These are phyloP conservation scores for Mycena indigotica DNA, from an alignment of 768 basidiomycete genomes.

Conservation along the genomic window DNA sequence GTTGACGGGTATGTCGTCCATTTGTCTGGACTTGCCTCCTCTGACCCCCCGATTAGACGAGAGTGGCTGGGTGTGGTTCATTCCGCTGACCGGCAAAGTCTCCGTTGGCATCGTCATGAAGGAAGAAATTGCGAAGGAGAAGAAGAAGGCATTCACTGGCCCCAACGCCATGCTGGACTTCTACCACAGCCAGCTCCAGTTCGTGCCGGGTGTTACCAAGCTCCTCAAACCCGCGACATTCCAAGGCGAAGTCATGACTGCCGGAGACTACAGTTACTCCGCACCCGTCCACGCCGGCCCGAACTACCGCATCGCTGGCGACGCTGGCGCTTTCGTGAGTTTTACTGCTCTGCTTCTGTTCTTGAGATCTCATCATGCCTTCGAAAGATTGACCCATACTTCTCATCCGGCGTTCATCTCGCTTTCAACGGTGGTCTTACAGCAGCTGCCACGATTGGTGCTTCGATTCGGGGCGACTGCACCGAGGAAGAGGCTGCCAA, in stretches of 20 bases:
- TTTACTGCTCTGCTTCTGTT: slow-evolving; percentile 31
- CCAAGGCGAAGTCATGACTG: slow-evolving; percentile 28
- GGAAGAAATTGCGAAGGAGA: slow-evolving; percentile 36
- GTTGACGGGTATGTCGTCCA: slow-evolving; percentile 43
- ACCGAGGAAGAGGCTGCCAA: slow-evolving; percentile 22
- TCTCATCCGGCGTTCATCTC: slow-evolving; percentile 54
- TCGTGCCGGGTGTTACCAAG: slow-evolving; percentile 26
- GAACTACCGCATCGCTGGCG: slow-evolving; percentile 35
- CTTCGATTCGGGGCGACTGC: slow-evolving; percentile 23
- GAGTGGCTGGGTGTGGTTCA: slow-evolving; percentile 59
- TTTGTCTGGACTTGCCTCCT: neutral
- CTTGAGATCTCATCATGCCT: slow-evolving; percentile 29
- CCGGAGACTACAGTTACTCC: slow-evolving; percentile 41
- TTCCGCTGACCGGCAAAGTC: slow-evolving; percentile 51
- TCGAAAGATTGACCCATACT: slow-evolving; percentile 56
- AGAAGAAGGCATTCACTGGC: slow-evolving; percentile 26
- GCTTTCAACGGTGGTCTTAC: slow-evolving; percentile 42
- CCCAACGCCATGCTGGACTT: slow-evolving; percentile 25
- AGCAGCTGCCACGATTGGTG: slow-evolving; percentile 34
- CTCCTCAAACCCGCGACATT: slow-evolving; percentile 31
- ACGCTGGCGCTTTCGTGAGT: slow-evolving; percentile 31
- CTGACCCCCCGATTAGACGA: slow-evolving; percentile 37
- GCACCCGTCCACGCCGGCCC: slow-evolving; percentile 34
- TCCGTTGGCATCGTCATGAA: slow-evolving; percentile 56
- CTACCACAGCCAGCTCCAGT: slow-evolving; percentile 33